Evolutionary conservation across 371 early-diverging fungal species (phyloP), one percentile per base, ranked within the genome.

Genomic region (Mucor circinelloides): DNA sequence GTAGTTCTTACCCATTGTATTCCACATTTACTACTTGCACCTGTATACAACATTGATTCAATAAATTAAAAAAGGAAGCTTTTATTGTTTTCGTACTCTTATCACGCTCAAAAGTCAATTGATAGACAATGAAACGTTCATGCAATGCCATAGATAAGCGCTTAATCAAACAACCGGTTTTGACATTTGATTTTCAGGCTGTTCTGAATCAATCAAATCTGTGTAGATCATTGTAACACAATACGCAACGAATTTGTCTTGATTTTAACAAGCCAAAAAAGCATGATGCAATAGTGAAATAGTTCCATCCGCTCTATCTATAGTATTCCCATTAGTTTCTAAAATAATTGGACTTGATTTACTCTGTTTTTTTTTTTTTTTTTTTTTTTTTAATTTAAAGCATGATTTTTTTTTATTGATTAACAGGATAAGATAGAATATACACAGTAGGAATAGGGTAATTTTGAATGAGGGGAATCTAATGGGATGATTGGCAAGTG

Each of bases 401-500:
- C n/a, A 44, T 44, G 19, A 17, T n/a, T 44, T 44, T 44, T 44
- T 44, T 44, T 44, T 19, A 44, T 44, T 44, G 36, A 36, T n/a
- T n/a, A 13, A 13, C 9, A 36, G 13, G 36, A 36, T 36, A 13
- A n/a, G 30, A 38, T 38, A 44, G 8, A 19, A 44, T 44, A 44
- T 19, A 44, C 44, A 44, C 8, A n/a, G 15, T 38, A 15, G n/a
- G 42, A 3, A 40, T 40, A 19, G 19, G 19, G n/a, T 44, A n/a
- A 19, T 17, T 42, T 19, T 7, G 7, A 4, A 48, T 10, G 23
- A 4, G 9, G 50, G 50, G 50, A 50, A 50, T 50, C 50, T 50
- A 50, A 25, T 50, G 50, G 21, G 25, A 50, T 50, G 50, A 55
- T 55, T 28, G 28, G 27, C 68, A 68, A 27, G n/a, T 57, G 27